Evolutionary conservation across 495 filamentous ascomycete genomes (phyloP), one percentile per base, ranked within the genome.

Genomic region (Emericellopsis terricola): DNA sequence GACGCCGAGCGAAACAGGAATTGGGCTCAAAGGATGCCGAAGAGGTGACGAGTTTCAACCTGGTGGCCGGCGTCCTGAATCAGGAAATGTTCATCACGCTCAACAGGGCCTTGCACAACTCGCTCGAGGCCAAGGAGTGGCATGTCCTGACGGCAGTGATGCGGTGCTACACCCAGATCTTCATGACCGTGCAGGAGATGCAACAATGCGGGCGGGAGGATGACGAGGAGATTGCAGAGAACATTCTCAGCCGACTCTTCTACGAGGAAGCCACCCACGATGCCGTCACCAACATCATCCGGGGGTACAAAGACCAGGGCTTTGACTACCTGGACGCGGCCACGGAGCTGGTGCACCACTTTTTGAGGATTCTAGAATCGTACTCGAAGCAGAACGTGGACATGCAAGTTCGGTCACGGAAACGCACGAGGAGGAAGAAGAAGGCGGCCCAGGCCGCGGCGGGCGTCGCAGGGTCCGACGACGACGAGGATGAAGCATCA

Each of bases 121-220:
- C 72, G 34, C 60, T 79, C 33, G 82, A 89, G 45, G 65, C 76
- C 41, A 94, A 92, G 44, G 64, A 69, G 29, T 96, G 89, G 89
- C 70, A 71, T 29, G 78, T 86, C 41, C 55, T 94, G 13, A 82
- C 84, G 33, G 74, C 87, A 3, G 75, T 77, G 27, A 93, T 94
- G 78, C 75, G 81, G 30, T 93, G 83, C 46, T 91, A 93, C 48
- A 81, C 76, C 2, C 76, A 81, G 46, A 78, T 77, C 31, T 62
- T 97, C n/a, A 62, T 94, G 27, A 94, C 86, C 0, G 77, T 94
- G 3, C 87, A 94, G 47, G 83, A 92, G 38, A 99, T 99, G 91
- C 61, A 74, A 3, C 69, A 77, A 26, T 87, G 81, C 0, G 69
- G 71, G 0, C 63, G 82, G 16, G 87, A 94, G 40, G 91, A 96